Evolutionary conservation across 2,329 filamentous ascomycete genomes (phyloP).

Genomic region (Fusarium musae): DNA sequence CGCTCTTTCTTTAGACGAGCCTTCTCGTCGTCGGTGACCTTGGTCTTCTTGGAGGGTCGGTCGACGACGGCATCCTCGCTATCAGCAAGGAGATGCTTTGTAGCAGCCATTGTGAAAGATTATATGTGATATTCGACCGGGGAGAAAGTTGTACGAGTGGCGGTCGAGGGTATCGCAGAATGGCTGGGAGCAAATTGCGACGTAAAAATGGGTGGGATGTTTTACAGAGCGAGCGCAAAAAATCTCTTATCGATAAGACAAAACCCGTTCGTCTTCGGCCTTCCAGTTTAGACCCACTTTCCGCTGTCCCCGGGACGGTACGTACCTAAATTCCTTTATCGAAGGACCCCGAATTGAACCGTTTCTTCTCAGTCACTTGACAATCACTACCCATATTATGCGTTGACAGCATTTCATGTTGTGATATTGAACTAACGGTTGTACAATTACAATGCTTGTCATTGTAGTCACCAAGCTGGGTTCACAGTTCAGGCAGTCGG

Average conservation of each 20-base stretch:
- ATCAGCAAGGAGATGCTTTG: conserved; percentile 53
- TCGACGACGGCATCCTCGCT: conserved; percentile 46
- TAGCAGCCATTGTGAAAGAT: conserved; percentile 52
- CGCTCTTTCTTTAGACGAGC: conserved; percentile 54
- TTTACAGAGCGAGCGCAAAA: conserved; percentile 23
- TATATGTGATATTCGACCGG: neutral
- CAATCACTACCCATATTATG: neutral
- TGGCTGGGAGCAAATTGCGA: conserved; percentile 33
- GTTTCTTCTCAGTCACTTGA: neutral
- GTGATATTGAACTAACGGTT: neutral
- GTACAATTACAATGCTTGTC: neutral
- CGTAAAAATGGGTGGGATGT: conserved; percentile 40
- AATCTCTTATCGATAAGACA: conserved; percentile 51
- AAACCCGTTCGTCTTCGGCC: neutral
- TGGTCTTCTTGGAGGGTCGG: conserved; percentile 55
- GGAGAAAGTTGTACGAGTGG: conserved; percentile 4
- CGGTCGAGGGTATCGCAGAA: conserved; percentile 31
- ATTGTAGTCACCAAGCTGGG: conserved; percentile 2
- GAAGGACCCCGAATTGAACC: neutral
- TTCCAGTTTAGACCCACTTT: conserved; percentile 8
- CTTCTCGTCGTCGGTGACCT: conserved; percentile 50
- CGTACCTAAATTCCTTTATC: conserved; percentile 14
- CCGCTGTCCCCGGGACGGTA: conserved; percentile 8
- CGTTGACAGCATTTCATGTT: neutral
- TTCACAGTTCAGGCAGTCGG: conserved; percentile 28